Evolutionary conservation across 192 early-diverging fungal genomes (phyloP).

Genomic region (Gryganskiella cystojenkinii): DNA sequence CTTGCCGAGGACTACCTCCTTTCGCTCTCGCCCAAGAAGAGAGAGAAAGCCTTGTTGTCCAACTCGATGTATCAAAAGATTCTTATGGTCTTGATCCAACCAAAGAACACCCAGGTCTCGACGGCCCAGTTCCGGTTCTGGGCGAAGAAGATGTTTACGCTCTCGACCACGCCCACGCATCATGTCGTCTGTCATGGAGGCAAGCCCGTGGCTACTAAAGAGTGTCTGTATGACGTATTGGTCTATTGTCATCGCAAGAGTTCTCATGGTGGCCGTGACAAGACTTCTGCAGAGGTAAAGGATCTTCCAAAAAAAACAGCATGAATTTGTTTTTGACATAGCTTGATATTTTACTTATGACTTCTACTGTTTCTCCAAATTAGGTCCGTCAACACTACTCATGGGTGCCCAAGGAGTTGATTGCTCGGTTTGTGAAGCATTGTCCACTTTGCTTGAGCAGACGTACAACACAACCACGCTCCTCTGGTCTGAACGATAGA

Average conservation of each 20-base stretch:
- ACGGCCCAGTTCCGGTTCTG: constrained; percentile 67
- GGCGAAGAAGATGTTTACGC: constrained; percentile 67
- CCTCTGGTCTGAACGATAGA: not conserved
- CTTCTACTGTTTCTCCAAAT: too few species aligned
- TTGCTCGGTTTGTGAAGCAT: constrained; percentile 59
- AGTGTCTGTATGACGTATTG: constrained; percentile 60
- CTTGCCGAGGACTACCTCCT: constrained; percentile 59
- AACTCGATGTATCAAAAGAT: constrained; percentile 61
- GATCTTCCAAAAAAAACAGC: not conserved
- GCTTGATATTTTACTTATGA: not conserved
- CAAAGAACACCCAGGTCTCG: constrained; percentile 62
- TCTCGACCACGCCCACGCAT: constrained; percentile 40
- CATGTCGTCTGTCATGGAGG: constrained; percentile 61
- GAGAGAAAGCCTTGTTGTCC: constrained; percentile 62
- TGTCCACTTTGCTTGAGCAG: constrained; percentile 56
- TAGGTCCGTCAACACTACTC: constrained; percentile 59
- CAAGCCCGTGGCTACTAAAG: constrained; percentile 63
- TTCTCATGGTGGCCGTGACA: constrained; percentile 65
- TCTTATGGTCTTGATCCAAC: constrained; percentile 59
- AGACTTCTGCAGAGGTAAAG: constrained; percentile 63
- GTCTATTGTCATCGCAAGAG: constrained; percentile 60
- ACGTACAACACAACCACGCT: constrained; percentile 38
- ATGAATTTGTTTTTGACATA: not conserved
- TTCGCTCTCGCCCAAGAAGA: constrained; percentile 60
- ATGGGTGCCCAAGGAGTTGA: constrained; percentile 61